A percentile compares a stretch with the other conserved stretches of the same genome.
These are phyloP conservation scores for Penicillium pancosmium DNA, from an alignment of 495 filamentous ascomycete genomes.

Conservation along the genomic window DNA sequence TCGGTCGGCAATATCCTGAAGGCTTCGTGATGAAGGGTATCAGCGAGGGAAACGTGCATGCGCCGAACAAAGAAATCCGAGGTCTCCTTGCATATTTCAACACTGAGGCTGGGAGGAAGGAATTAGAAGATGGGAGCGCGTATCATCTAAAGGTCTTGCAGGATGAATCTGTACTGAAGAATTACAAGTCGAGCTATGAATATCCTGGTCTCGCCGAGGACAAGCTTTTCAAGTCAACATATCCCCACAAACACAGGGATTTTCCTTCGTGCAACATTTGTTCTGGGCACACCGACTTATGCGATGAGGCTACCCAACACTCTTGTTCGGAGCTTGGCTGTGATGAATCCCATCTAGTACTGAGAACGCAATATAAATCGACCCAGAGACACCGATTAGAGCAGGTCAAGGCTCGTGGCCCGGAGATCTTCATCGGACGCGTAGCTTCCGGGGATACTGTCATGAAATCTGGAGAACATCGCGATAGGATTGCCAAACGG, in stretches of 20 bases:
- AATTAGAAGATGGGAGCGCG: neutral
- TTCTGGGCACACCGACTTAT: neutral
- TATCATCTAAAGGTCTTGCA: neutral
- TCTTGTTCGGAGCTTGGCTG: neutral
- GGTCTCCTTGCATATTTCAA: neutral
- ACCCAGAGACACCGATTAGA: too few species aligned
- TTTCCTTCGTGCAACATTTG: neutral
- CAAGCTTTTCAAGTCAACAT: neutral
- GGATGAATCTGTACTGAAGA: neutral
- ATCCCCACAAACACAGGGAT: neutral
- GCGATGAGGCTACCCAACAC: neutral
- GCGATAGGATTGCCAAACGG: neutral
- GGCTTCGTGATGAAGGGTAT: neutral
- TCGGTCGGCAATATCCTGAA: neutral
- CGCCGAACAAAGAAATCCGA: neutral
- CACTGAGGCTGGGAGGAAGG: neutral
- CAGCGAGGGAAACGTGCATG: neutral
- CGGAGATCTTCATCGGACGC: neutral
- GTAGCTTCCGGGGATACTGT: conserved; percentile 3
- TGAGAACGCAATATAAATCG: neutral
- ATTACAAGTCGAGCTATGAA: neutral
- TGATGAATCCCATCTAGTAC: neutral
- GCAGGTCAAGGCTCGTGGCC: neutral
- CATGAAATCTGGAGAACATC: conserved; percentile 3
- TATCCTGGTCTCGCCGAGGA: neutral